phyloP scores from a whole-genome alignment of 495 filamentous ascomycete species.

The Schizothecium vesticola region DNA sequence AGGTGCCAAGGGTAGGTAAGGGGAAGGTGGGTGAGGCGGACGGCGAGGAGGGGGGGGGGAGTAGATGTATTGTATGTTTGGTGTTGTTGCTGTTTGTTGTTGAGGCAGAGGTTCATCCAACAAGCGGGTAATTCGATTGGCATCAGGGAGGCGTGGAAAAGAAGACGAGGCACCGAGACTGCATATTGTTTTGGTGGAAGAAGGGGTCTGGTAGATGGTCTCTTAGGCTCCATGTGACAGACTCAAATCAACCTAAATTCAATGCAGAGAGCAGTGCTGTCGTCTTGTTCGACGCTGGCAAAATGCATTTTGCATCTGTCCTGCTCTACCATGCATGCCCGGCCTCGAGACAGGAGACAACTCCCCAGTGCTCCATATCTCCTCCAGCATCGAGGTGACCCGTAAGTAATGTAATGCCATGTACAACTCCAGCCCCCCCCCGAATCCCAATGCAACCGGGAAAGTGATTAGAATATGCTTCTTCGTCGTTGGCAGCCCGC shows the following conservation, averaged over 20 bases:
- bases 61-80: not conserved
- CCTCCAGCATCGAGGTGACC: not conserved
- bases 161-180: not conserved
- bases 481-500: not conserved
- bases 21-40: conserved; percentile 7
- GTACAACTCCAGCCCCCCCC: not conserved
- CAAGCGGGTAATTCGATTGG: not conserved
- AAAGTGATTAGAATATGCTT: not conserved
- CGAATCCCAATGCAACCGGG: not conserved
- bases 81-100: not conserved
- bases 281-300: not conserved
- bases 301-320: no score
- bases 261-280: not conserved
- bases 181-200: not conserved
- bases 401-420: not conserved
- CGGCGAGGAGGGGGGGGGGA: conserved; percentile 8
- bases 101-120: conserved; percentile 12
- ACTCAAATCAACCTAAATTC: not conserved
- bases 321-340: no score
- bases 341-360: no score
- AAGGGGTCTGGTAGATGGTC: not conserved
- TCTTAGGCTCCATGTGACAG: not conserved
- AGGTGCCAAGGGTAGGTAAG: conserved; percentile 53
- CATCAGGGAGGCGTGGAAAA: not conserved
- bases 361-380: not conserved